Conservation (phyloP, 768 basidiomycete genomes). For the Floccularia luteovirens region DNA sequence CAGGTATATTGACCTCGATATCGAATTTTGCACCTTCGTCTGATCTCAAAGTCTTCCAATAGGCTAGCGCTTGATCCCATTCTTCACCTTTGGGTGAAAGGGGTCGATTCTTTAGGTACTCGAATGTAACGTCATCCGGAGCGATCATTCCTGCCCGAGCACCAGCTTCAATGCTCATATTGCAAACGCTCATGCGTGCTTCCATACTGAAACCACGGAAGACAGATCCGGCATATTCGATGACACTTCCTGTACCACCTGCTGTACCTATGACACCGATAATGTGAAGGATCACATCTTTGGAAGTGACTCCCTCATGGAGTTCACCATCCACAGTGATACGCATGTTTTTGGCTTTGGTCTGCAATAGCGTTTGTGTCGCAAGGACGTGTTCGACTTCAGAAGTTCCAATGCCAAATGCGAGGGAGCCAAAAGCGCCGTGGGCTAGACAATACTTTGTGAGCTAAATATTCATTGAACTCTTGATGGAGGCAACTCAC, state of each 20-base stretch:
- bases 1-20: constrained; percentile 70
- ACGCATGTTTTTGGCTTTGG: constrained; percentile 88
- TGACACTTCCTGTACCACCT: constrained; percentile 85
- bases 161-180: constrained; percentile 94
- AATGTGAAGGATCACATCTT: constrained; percentile 87
- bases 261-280: constrained; percentile 92
- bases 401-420: constrained; percentile 90
- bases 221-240: constrained; percentile 88
- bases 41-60: constrained; percentile 75
- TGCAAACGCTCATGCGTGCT: constrained; percentile 85
- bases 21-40: constrained; percentile 86
- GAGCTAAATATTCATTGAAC: constrained; percentile 2
- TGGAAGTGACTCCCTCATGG: constrained; percentile 76
- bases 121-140: constrained; percentile 82
- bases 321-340: constrained; percentile 82
- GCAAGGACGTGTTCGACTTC: constrained; percentile 94
- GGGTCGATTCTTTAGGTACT: constrained; percentile 75
- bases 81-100: constrained; percentile 77
- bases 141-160: constrained; percentile 92
- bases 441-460: constrained; percentile 44
- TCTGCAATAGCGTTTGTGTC: constrained; percentile 83
- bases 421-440: constrained; percentile 88
- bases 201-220: constrained; percentile 86
- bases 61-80: constrained; percentile 81
- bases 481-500: constrained; percentile 30